Conservation (phyloP, 352 stramenopile species). For the Saprolegnia parasitica region DNA sequence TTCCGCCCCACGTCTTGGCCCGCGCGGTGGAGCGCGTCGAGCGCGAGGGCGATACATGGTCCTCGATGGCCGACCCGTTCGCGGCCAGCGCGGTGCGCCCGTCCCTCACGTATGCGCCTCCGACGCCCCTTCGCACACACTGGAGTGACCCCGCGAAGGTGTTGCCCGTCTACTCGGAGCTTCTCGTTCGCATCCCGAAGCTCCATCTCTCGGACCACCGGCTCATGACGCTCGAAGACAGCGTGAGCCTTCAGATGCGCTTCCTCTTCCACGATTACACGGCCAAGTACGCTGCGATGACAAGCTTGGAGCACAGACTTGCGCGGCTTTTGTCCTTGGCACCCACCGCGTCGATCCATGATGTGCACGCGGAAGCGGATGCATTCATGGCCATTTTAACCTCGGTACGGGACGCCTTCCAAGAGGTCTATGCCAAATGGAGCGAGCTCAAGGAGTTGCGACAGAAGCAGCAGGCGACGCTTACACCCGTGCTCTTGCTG, state of each 20-base stretch:
- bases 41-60: background rate
- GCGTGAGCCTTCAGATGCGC: constrained; percentile 55
- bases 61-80: background rate
- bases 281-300: background rate
- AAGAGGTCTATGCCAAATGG: constrained; percentile 23
- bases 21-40: background rate
- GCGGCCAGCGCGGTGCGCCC: background rate
- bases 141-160: background rate
- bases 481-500: constrained; percentile 15
- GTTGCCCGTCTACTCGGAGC: constrained; percentile 1
- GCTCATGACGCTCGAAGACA: constrained; percentile 57
- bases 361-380: background rate
- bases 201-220: constrained; percentile 45
- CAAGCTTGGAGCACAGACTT: background rate
- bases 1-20: background rate
- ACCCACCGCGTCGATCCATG: background rate
- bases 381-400: background rate
- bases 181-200: background rate
- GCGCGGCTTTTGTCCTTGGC: background rate
- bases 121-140: background rate
- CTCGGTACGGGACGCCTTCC: background rate
- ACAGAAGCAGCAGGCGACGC: constrained; percentile 13
- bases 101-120: background rate
- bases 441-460: constrained; percentile 24
- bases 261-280: constrained; percentile 37